phyloP scores from a whole-genome alignment of 1,284 basidiomycete species.

The Flammula alnicola region DNA sequence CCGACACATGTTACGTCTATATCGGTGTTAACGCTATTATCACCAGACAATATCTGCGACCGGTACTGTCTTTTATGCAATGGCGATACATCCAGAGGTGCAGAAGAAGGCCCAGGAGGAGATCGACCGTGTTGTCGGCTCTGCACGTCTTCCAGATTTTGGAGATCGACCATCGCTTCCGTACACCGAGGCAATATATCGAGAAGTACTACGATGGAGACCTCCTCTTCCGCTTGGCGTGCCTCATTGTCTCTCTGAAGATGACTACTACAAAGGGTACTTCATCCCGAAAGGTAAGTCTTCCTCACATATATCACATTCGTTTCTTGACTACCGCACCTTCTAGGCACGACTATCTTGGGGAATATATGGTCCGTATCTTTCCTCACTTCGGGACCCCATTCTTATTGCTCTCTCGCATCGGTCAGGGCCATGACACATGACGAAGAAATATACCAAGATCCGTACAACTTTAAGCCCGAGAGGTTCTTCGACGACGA shows the following conservation, averaged over 20 bases:
- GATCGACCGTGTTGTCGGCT: slow-evolving; percentile 33
- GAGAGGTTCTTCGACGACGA: slow-evolving; percentile 32
- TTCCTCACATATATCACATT: not conserved
- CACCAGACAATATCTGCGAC: slow-evolving; percentile 17
- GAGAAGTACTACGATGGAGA: slow-evolving; percentile 30
- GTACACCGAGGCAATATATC: slow-evolving; percentile 35
- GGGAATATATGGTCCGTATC: slow-evolving; percentile 19
- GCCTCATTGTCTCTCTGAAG: slow-evolving; percentile 16
- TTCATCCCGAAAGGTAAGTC: slow-evolving; percentile 25
- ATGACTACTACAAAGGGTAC: slow-evolving; percentile 27
- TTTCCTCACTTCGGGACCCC: not conserved
- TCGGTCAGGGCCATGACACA: slow-evolving; percentile 32
- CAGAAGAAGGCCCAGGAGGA: slow-evolving; percentile 36
- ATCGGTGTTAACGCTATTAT: slow-evolving; percentile 40
- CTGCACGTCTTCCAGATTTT: slow-evolving; percentile 33
- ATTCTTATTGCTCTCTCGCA: not conserved
- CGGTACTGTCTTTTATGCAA: slow-evolving; percentile 35
- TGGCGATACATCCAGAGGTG: slow-evolving; percentile 38
- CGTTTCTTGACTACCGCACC: too few relatives aligned
- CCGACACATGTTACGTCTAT: not conserved
- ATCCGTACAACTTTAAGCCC: slow-evolving; percentile 34
- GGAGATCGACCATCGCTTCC: slow-evolving; percentile 36
- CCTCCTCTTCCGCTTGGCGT: slow-evolving; percentile 18
- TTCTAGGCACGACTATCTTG: slow-evolving; percentile 19
- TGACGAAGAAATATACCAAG: slow-evolving; percentile 31